Evolutionary conservation across 305 asterid genomes (phyloP), one percentile per base, ranked within the genome.

Genomic region (Withania somnifera): DNA sequence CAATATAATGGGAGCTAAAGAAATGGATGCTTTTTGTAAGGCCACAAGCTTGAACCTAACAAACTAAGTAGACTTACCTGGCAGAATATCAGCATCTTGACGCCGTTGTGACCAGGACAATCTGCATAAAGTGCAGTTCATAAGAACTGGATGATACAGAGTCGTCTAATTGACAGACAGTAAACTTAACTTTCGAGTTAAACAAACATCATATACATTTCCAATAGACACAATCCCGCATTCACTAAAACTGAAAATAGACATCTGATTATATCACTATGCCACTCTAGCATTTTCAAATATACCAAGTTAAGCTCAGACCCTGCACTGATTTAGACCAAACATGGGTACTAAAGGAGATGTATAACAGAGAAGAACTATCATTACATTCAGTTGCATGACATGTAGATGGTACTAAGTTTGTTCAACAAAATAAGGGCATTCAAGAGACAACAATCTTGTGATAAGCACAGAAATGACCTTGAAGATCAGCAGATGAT

Each of bases 81-180:
- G 95, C 82, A 91, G 76, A 77, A 90, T 80, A 77, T 58, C 50
- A 42, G 91, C 82, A 77, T 86, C 26, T 56, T 81, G 91, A 34
- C 93, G 91, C 67, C 83, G 28, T 86, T 91, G 91, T 67, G 92
- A 88, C 89, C 90, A 91, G 0, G 95, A 91, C 84, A 91, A 91
- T 32, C 93, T 91, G 90, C 45, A 71, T 81, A 67, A 6, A 82
- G 66, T 24, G 45, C 75, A 63, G 66, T 77, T 51, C 50, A 66
- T 79, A 32, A 82, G 24, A 50, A 32, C 45, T 42, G 67, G 64
- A 40, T n/a, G 56, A 45, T 11, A 19, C 66, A 84, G 22, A 26
- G 28, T 75, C 42, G 75, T 67, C 30, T 36, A 67, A 34, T 67
- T 34, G 76, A 3, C 26, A n/a, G 76, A 67, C 30, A n/a, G 76